phyloP scores from a whole-genome alignment of 2,329 filamentous ascomycete species.

The Ceratocystis diversiconidia region DNA sequence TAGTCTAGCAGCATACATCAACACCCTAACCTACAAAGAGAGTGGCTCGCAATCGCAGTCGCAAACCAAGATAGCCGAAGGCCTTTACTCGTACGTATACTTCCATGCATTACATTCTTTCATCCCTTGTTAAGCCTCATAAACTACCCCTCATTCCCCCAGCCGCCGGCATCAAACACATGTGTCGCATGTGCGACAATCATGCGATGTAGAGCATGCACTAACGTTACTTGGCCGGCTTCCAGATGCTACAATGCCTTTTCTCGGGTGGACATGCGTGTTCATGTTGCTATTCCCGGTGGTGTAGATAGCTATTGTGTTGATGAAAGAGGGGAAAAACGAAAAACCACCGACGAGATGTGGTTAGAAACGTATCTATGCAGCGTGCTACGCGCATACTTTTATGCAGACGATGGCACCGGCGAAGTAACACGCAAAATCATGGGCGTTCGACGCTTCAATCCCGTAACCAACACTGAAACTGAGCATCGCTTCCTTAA shows the following conservation, averaged over 20 bases:
- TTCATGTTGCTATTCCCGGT: constrained; percentile 92
- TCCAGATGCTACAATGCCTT: constrained; percentile 92
- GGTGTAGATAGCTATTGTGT: constrained; percentile 96
- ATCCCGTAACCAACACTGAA: constrained; percentile 95
- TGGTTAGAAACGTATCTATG: constrained; percentile 98
- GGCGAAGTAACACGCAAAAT: constrained; percentile 94
- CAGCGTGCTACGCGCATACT: constrained; percentile 84
- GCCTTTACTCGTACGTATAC: constrained; percentile 69
- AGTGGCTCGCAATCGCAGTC: constrained; percentile 45
- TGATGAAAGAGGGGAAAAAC: constrained; percentile 89
- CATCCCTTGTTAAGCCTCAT: neutral
- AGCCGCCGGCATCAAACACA: too few species aligned
- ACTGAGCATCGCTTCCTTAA: constrained; percentile 92
- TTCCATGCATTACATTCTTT: neutral
- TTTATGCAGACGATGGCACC: constrained; percentile 88
- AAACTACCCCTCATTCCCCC: too few species aligned
- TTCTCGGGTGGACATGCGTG: constrained; percentile 92
- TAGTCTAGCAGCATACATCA: constrained; percentile 94
- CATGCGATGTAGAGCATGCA: neutral
- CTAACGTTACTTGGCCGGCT: neutral
- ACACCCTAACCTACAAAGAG: constrained; percentile 84
- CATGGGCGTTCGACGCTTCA: constrained; percentile 91
- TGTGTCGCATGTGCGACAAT: too few species aligned
- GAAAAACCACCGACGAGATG: constrained; percentile 79
- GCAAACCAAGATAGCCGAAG: constrained; percentile 74